Evolutionary conservation across 176 grass and related monocot genomes (phyloP).

Genomic region (Pontederia crassipes): DNA sequence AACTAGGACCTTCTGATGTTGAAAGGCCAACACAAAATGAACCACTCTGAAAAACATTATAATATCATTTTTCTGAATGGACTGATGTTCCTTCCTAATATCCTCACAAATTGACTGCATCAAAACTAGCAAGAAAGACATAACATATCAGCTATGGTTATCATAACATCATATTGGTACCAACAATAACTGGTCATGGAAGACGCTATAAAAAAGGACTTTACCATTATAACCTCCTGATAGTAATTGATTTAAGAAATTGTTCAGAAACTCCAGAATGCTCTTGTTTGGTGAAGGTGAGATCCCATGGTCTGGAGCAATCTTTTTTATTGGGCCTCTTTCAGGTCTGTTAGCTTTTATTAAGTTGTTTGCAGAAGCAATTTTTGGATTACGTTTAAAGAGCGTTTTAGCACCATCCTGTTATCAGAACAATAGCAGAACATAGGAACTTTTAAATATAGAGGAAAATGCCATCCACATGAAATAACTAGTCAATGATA

Average conservation of each 20-base stretch:
- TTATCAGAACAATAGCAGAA: constrained; percentile 7
- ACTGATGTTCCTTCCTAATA: constrained; percentile 58
- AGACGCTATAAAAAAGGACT: not conserved
- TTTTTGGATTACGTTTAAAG: constrained; percentile 64
- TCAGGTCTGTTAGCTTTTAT: constrained; percentile 58
- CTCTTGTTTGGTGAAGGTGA: constrained; percentile 49
- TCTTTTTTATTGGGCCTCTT: constrained; percentile 74
- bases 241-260: constrained; percentile 73
- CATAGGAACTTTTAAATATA: constrained; percentile 8
- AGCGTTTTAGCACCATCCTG: constrained; percentile 91
- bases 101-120: constrained; percentile 85
- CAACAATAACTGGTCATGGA: constrained; percentile 4
- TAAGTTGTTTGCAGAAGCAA: constrained; percentile 45
- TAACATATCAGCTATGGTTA: not conserved
- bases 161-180: constrained; percentile 12
- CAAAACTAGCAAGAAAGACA: constrained; percentile 52
- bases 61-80: constrained; percentile 56
- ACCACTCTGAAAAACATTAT: constrained; percentile 76
- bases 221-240: constrained; percentile 93
- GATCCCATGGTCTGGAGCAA: constrained; percentile 69
- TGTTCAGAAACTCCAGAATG: constrained; percentile 44
- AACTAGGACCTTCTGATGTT: constrained; percentile 63
- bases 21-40: constrained; percentile 81
- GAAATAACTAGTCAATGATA: constrained; percentile 1
- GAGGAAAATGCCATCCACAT: constrained; percentile 10